Conservation (phyloP, 345 rosid genomes). For the Xanthoceras sorbifolium region DNA sequence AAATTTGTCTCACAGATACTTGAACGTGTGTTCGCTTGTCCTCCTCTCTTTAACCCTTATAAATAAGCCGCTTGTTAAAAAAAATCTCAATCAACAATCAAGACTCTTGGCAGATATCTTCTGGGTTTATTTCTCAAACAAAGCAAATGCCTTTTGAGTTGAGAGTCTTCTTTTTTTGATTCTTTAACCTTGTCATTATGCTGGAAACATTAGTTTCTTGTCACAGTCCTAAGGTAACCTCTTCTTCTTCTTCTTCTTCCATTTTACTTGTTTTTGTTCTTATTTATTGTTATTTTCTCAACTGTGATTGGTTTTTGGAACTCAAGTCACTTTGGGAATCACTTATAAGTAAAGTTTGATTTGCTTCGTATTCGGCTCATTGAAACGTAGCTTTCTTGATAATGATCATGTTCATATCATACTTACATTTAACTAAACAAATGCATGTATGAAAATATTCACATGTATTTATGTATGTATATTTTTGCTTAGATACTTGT, state of each 20-base stretch:
- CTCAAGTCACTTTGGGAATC: too few species aligned
- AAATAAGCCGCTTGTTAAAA: neutral
- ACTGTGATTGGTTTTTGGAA: neutral
- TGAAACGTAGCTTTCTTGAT: too few species aligned
- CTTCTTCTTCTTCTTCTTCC: conserved; percentile 19
- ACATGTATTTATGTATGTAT: too few species aligned
- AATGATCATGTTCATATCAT: neutral
- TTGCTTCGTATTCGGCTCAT: neutral
- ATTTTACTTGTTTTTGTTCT: neutral
- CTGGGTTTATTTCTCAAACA: conserved; percentile 24
- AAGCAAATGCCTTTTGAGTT: conserved; percentile 29
- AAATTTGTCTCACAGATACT: conserved; percentile 8
- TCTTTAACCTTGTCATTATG: conserved; percentile 28
- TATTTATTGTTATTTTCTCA: neutral
- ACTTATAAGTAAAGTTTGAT: too few species aligned
- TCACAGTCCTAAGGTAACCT: conserved; percentile 52
- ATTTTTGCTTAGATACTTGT: neutral
- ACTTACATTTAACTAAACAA: too few species aligned
- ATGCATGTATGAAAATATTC: too few species aligned
- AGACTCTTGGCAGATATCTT: too few species aligned
- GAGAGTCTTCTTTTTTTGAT: conserved; percentile 2
- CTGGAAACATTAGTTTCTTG: conserved; percentile 56
- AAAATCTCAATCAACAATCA: conserved; percentile 12
- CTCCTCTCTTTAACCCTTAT: conserved; percentile 32
- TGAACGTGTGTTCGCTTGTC: conserved; percentile 41